Base-by-base conservation (phyloP, 208 protist species). In the Naegleria lovaniensis region DNA sequence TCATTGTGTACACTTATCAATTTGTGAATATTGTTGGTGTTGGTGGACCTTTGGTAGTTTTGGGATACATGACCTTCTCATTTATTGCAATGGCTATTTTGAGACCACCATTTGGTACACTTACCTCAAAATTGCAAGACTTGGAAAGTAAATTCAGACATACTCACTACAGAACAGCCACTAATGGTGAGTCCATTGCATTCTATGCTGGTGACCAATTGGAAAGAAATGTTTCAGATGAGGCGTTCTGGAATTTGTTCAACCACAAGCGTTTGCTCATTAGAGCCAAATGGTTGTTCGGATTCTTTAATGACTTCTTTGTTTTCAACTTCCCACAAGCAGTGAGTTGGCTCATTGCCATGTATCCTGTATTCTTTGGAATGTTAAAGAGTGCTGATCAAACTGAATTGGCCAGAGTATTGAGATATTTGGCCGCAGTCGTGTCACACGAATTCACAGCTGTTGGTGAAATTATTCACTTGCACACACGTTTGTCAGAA, bases 1-100 rank as follows among this genome's bases (percentile, higher is more conserved):
- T 93, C 7, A n/a, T 93, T 25, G 25, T 93, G 25, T 93, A 93
- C 51, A 92, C 92, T 15, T 75, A 39, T 51, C 40, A 91, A 52
- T 88, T 93, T 5, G 84, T 84, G 4, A 52, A 93, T 25, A 75
- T 90, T 75, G 55, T 41, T 41, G 89, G 89, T 59, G 7, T 6
- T 40, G 48, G 41, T 41, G 89, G 89, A 41, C 89, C 89, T 43
- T 7, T 90, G 3, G 89, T 41, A 5, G 40, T 90, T 11, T 33
- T 75, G 6, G 51, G 48, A 6, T 90, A 90, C 29, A 89, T 67
- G 43, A 41, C 36, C 19, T 67, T 89, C 41, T 89, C 85, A 11
- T 89, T 58, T 1, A 67, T 67, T 13, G 51, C 51, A 19, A 89
- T 89, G 41, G 41, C 85, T 29, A 38, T 89, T 67, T 67, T 89